Evolutionary conservation across 768 basidiomycete species (phyloP), one percentile per base, ranked within the genome.

Genomic region (Vishniacozyma victoriae): DNA sequence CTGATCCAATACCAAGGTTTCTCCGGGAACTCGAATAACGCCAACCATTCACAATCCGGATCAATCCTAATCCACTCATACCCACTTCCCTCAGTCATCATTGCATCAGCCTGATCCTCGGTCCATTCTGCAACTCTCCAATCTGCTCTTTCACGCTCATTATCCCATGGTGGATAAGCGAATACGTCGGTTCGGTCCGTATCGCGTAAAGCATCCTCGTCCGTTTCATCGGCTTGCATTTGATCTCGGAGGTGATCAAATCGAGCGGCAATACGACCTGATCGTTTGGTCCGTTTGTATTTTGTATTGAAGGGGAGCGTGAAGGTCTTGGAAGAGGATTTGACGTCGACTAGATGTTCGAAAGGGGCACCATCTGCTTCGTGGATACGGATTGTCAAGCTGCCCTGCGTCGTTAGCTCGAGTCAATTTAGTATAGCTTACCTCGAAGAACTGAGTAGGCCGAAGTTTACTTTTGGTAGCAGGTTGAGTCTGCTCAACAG

Each of bases 41-140:
- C 86, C 46, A 97, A 86, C 95, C 95, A 99, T 74, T 99, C 95
- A 70, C 95, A 92, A 69, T 99, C 95, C 14, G 95, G 91, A 66
- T 99, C 95, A 79, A 97, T 87, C 54, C 95, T 78, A 50, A 99
- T 97, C 93, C 93, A 99, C 73, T 99, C 95, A 72, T 96, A 99
- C 3, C 64, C 64, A 0, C 61, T 59, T 3, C 90, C 93, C 54
- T 93, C 92, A 15, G 87, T 87, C 31, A 85, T 83, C 88, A 97
- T 93, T 35, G 79, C 77, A 51, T 85, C 82, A 65, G 95, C 92
- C 51, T 97, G 91, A 58, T 95, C 90, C 62, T 95, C 92, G 4
- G 86, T 87, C 95, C 95, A 97, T 69, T 97, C 92, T 5, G 86
- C 86, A 3, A 97, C 92, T 69, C 86, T 87, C 95, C 93, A 97